phyloP scores from a whole-genome alignment of 1,139 yeast species.

The Pichia terricola region DNA sequence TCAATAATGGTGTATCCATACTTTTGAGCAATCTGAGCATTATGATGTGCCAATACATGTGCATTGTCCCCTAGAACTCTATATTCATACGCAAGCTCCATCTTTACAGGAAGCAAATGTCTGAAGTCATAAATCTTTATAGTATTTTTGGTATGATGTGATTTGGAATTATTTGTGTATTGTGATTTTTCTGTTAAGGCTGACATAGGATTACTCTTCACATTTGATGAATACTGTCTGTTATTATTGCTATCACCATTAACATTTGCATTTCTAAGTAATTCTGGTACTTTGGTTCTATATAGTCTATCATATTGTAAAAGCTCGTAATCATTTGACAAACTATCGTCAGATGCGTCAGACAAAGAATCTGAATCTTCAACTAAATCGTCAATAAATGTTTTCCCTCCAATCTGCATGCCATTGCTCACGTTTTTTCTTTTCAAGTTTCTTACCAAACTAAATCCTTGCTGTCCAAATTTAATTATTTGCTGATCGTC shows the following conservation, averaged over 20 bases:
- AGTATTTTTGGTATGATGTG: conserved; percentile 32
- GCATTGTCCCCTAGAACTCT: conserved; percentile 60
- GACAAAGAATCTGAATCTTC: conserved; percentile 3
- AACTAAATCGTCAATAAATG: conserved; percentile 3
- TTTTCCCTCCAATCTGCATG: conserved; percentile 10
- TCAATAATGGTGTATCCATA: conserved; percentile 56
- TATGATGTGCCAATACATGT: conserved; percentile 54
- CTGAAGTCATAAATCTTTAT: conserved; percentile 60
- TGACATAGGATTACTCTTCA: conserved; percentile 12
- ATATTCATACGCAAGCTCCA: conserved; percentile 71
- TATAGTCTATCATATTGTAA: conserved; percentile 37
- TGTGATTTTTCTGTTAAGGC: conserved; percentile 21
- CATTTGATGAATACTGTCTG: conserved; percentile 14
- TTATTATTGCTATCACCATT: neutral
- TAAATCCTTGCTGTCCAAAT: conserved; percentile 36
- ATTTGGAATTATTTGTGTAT: conserved; percentile 17
- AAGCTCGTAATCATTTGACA: conserved; percentile 43
- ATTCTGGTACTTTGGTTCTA: conserved; percentile 36
- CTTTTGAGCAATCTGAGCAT: conserved; percentile 61
- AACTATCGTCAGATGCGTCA: conserved; percentile 30
- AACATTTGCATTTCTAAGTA: conserved; percentile 25
- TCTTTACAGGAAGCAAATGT: conserved; percentile 65
- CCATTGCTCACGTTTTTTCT: conserved; percentile 20
- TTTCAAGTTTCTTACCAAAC: conserved; percentile 27
- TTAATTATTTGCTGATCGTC: conserved; percentile 30